These are phyloP conservation scores for Lasiodiplodia gonubiensis DNA, from an alignment of 2,329 filamentous ascomycete species.

Conservation along the genomic window DNA sequence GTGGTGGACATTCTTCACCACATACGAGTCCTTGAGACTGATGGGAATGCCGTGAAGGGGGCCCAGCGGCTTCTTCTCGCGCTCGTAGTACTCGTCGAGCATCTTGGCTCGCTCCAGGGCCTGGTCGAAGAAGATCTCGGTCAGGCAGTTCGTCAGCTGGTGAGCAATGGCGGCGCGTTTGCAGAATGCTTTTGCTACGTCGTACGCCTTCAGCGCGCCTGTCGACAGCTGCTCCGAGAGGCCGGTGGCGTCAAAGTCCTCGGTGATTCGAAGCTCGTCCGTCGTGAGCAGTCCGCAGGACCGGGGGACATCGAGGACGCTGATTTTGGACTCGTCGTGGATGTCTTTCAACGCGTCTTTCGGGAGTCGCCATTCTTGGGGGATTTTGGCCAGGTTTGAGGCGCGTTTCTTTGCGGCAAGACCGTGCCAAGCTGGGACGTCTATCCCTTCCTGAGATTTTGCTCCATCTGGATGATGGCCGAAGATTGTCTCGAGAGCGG, in stretches of 20 bases:
- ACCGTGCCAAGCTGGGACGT: constrained; percentile 35
- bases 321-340: constrained; percentile 7
- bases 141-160: constrained; percentile 56
- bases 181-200: constrained; percentile 61
- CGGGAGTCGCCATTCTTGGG: constrained; percentile 16
- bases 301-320: constrained; percentile 19
- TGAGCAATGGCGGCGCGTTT: constrained; percentile 62
- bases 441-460: constrained; percentile 18
- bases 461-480: not conserved
- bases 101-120: constrained; percentile 46
- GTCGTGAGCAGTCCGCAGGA: constrained; percentile 40
- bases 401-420: constrained; percentile 41
- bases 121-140: constrained; percentile 52
- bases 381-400: constrained; percentile 38
- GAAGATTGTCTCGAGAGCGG: not conserved
- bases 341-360: not conserved
- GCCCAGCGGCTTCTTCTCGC: constrained; percentile 52
- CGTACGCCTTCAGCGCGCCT: constrained; percentile 39
- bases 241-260: constrained; percentile 42
- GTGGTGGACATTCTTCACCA: constrained; percentile 62
- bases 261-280: constrained; percentile 44
- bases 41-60: constrained; percentile 53
- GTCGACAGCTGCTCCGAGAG: constrained; percentile 39
- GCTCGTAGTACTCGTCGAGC: constrained; percentile 46
- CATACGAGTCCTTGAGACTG: constrained; percentile 60